Conservation (phyloP, 2,329 filamentous ascomycete genomes). For the Colletotrichum euphorbiae region DNA sequence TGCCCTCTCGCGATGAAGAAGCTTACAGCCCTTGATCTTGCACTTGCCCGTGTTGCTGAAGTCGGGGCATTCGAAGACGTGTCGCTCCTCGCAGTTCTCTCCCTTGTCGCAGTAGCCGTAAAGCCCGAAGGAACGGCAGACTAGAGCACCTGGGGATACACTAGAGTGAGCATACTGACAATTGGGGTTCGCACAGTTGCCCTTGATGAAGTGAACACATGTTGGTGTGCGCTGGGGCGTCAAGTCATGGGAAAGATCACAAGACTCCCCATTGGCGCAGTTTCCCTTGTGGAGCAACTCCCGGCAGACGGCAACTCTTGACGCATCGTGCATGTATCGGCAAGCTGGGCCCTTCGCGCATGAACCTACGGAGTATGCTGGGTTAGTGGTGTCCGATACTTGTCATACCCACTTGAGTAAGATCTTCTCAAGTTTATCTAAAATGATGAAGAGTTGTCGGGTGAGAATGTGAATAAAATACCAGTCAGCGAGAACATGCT, state of each 20-base stretch:
- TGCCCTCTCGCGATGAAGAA: constrained; percentile 89
- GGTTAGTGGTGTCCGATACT: constrained; percentile 60
- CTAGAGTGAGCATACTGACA: constrained; percentile 90
- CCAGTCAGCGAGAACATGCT: constrained; percentile 77
- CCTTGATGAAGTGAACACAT: constrained; percentile 90
- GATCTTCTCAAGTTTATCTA: neutral
- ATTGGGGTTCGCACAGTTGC: constrained; percentile 86
- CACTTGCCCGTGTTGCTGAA: constrained; percentile 93
- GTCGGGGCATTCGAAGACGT: constrained; percentile 93
- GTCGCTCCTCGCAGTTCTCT: constrained; percentile 79
- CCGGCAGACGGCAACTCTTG: constrained; percentile 91
- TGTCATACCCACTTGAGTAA: constrained; percentile 46
- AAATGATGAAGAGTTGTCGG: constrained; percentile 41
- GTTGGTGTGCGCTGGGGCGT: constrained; percentile 86
- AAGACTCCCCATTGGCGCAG: constrained; percentile 81
- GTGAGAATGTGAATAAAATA: constrained; percentile 63
- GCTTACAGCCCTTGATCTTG: constrained; percentile 82
- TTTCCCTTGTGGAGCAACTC: constrained; percentile 83
- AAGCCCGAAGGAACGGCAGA: constrained; percentile 86
- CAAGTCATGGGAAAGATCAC: constrained; percentile 91
- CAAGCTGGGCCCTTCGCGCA: constrained; percentile 86
- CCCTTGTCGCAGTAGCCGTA: constrained; percentile 92
- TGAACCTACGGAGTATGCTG: constrained; percentile 70
- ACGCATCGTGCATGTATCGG: constrained; percentile 83
- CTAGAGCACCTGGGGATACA: constrained; percentile 79